Conservation (phyloP, 768 basidiomycete species). For the Serpula lacrymans region DNA sequence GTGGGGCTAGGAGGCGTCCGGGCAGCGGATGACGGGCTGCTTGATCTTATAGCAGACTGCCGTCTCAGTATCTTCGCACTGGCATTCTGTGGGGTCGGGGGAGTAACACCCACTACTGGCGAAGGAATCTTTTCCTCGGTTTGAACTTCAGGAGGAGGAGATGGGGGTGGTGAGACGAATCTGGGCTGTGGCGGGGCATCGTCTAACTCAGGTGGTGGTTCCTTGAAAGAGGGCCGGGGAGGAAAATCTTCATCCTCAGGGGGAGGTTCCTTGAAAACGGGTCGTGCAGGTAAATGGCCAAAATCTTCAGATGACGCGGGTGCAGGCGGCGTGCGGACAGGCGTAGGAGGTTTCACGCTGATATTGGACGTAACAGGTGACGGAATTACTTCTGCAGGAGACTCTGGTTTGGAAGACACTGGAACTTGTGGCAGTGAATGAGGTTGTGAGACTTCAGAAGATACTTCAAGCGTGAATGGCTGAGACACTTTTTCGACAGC, state of each 20-base stretch:
- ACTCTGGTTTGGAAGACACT: slow-evolving; percentile 11
- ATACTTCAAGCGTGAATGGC: not conserved
- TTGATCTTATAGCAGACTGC: slow-evolving; percentile 30
- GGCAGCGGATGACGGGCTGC: slow-evolving; percentile 37
- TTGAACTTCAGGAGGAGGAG: slow-evolving; percentile 22
- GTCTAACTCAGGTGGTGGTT: slow-evolving; percentile 30
- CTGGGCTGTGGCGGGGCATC: slow-evolving; percentile 14
- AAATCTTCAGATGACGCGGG: slow-evolving; percentile 14
- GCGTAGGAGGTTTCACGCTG: slow-evolving; percentile 21
- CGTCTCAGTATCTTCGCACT: slow-evolving; percentile 37
- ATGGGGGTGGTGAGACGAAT: slow-evolving; percentile 19
- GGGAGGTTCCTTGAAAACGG: slow-evolving; percentile 61
- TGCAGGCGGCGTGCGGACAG: slow-evolving; percentile 17
- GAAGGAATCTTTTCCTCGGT: slow-evolving; percentile 24
- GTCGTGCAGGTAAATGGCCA: slow-evolving; percentile 32
- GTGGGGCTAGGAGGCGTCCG: no score
- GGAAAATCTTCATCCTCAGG: slow-evolving; percentile 53
- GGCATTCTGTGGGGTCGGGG: slow-evolving; percentile 53
- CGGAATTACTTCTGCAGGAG: slow-evolving; percentile 6
- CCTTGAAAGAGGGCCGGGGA: slow-evolving; percentile 37
- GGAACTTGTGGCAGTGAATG: slow-evolving; percentile 20
- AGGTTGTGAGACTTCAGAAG: slow-evolving; percentile 12
- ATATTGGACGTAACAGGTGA: slow-evolving; percentile 2
- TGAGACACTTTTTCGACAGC: slow-evolving; percentile 29
- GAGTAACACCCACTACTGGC: slow-evolving; percentile 36